Evolutionary conservation across 2,329 filamentous ascomycete genomes (phyloP).

Genomic region (Hymenoscyphus scutula): DNA sequence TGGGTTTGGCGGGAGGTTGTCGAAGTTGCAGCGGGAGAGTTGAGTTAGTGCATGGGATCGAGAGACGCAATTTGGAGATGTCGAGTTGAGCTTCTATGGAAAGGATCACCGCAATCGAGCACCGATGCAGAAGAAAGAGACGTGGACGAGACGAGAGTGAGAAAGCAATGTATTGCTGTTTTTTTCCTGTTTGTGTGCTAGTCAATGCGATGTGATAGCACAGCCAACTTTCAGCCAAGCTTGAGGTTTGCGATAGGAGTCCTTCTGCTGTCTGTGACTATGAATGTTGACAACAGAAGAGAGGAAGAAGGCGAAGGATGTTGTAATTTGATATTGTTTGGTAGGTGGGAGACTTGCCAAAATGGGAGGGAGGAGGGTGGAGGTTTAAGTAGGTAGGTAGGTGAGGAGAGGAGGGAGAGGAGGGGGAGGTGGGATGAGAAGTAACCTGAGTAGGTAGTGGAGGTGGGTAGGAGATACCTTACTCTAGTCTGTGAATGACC

Average conservation of each 20-base stretch:
- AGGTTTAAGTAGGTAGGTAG: not conserved
- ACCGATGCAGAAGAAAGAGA: not conserved
- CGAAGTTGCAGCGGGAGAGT: not conserved
- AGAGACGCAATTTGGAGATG: not conserved
- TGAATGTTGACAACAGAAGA: not conserved
- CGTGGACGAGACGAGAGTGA: not conserved
- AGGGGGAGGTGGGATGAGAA: not conserved
- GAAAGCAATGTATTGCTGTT: not conserved
- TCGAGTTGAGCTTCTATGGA: not conserved
- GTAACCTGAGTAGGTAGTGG: not conserved
- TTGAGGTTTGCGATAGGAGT: not conserved
- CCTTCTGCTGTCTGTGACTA: not conserved
- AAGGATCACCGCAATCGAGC: slow-evolving; percentile 1
- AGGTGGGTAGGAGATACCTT: not conserved
- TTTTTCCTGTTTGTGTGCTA: not conserved
- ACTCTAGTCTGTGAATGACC: not conserved
- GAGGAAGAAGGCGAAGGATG: not conserved
- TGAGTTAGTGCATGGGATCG: not conserved
- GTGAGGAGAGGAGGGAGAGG: no score
- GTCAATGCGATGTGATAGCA: not conserved
- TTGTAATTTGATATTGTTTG: not conserved
- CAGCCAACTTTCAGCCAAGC: not conserved
- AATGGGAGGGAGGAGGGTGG: not conserved
- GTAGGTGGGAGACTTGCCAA: not conserved
- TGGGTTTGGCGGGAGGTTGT: not conserved